phyloP scores from a whole-genome alignment of 1,284 basidiomycete species.

The Chiua sp. region DNA sequence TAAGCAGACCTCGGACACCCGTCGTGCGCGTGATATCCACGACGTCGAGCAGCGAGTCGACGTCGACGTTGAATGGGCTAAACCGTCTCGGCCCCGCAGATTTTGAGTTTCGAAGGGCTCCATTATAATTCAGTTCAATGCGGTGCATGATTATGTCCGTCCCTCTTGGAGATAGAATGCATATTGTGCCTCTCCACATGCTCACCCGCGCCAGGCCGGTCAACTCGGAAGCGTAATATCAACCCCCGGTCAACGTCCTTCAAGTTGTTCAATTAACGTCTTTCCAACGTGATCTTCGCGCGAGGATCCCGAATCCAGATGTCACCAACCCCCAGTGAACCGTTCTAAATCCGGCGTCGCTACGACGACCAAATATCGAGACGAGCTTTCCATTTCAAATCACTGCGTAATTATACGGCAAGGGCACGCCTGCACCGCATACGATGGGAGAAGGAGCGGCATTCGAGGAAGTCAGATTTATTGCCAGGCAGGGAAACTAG shows the following conservation, averaged over 20 bases:
- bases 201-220: background rate
- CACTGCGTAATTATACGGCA: background rate
- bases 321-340: background rate
- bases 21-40: background rate
- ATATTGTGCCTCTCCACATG: background rate
- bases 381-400: background rate
- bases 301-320: background rate
- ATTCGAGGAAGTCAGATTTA: too few species aligned
- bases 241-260: background rate
- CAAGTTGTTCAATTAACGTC: background rate
- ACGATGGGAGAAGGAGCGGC: too few species aligned
- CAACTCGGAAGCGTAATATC: too few species aligned
- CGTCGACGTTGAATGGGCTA: background rate
- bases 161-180: background rate
- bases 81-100: background rate
- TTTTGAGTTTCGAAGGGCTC: background rate
- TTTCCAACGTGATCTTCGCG: background rate
- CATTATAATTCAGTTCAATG: background rate
- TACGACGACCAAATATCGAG: background rate
- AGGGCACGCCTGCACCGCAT: too few species aligned
- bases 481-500: background rate
- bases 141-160: background rate
- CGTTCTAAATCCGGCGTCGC: background rate
- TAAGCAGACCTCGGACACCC: slow-evolving; percentile 36
- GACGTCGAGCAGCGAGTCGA: background rate